phyloP scores from a whole-genome alignment of 1,139 yeast genomes.

The Geotrichum australiense region DNA sequence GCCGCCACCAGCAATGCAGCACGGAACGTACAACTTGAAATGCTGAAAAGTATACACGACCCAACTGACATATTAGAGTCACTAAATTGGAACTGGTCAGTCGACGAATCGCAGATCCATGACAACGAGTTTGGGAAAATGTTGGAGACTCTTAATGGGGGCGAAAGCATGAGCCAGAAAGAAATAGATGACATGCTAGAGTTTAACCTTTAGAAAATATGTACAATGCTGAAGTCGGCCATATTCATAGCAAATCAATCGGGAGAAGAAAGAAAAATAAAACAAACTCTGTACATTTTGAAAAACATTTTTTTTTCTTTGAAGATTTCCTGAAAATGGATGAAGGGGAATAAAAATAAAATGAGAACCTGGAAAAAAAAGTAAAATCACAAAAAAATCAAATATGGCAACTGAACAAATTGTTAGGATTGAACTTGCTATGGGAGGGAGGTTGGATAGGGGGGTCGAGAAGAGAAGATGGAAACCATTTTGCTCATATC shows the following conservation, averaged over 20 bases:
- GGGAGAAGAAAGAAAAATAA: too few relatives aligned
- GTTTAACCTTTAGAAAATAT: not conserved
- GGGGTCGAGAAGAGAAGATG: too few relatives aligned
- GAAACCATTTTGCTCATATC: too few relatives aligned
- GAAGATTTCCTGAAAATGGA: not conserved
- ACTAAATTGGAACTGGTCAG: not conserved
- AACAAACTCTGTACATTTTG: not conserved
- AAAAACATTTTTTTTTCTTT: not conserved
- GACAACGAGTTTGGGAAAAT: not conserved
- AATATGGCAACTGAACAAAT: too few relatives aligned
- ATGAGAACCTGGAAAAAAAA: not conserved
- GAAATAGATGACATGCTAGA: conserved; percentile 3
- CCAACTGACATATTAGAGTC: not conserved
- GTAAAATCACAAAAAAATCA: not conserved
- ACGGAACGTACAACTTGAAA: too few relatives aligned
- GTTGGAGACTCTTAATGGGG: not conserved
- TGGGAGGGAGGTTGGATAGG: too few relatives aligned
- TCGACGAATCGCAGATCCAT: not conserved
- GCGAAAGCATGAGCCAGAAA: not conserved
- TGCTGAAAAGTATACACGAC: not conserved
- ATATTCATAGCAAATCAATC: too few relatives aligned
- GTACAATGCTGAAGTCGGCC: too few relatives aligned
- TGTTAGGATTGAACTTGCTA: too few relatives aligned
- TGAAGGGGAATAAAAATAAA: too few relatives aligned
- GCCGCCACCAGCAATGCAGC: too few relatives aligned